Base-by-base conservation (phyloP, 1,284 basidiomycete genomes). In the Naganishia albida region DNA sequence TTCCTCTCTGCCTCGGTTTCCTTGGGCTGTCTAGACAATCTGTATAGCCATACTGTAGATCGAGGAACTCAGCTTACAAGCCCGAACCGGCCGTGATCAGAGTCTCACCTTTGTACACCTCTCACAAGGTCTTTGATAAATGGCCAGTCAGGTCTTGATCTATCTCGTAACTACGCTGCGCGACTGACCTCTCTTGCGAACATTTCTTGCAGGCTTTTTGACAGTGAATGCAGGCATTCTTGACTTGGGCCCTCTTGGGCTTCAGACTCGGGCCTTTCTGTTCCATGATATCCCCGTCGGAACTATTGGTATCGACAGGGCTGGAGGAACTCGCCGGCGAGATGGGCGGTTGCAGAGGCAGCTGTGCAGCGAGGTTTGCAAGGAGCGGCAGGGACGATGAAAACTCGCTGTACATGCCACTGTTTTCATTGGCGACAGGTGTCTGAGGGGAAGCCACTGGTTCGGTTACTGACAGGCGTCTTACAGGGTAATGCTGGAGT, bases 161-260 rank as follows among this genome's bases (percentile, higher is more conserved):
- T 2, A 16, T 25, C 20, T 18, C 7, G 44, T 25, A 23, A 12
- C 1, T 2, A 26, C 8, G 3, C 39, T 30, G 7, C 8, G 15
- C 12, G 34, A 70, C 72, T 65, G 40, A 75, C 75, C 75, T 70
- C 26, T 72, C 75, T 57, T 74, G 73, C 4, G 74, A 75, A 57
- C 75, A 77, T 67, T 74, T 77, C 68, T 77, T 77, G 65, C 75
- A 77, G n/a, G 75, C 75, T 64, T 73, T 75, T 44, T 77, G 75
- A 68, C 75, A 77, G 67, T 75, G 73, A 38, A 72, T 75, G 69
- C 75, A 77, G 13, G 75, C 75, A 26, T 75, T 71, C 39, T 73
- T 69, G 4, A 77, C 75, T 59, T 77, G 75, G 2, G 70, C 67
- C 13, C 75, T 42, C 65, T 77, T 77, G 63, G 70, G 71, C 57